Evolutionary conservation across 1,284 basidiomycete genomes (phyloP), one percentile per base, ranked within the genome.

Genomic region (Puccinia horiana): DNA sequence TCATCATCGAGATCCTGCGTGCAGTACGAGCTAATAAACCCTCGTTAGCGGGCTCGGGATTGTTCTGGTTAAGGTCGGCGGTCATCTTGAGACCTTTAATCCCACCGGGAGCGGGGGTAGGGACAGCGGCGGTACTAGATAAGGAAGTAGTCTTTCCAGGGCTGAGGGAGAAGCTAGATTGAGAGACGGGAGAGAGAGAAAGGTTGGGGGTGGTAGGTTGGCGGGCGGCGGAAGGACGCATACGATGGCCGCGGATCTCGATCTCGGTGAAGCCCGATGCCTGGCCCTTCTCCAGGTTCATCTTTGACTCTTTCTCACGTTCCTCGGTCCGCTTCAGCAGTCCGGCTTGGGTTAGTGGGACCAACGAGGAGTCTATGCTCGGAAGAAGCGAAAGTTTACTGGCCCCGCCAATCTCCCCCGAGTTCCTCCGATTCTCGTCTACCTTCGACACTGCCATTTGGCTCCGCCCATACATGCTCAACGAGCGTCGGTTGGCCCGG

Each of bases 221-320:
- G n/a, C 56, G 52, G 52, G 23, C 35, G 35, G 37, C 72, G 1
- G 80, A 74, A 5, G 80, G 80, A 26, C 80, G 74, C 56, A 74
- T 65, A 49, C 80, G 52, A 40, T 73, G 70, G 5, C 80, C 80
- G 35, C 80, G 44, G 54, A 81, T 81, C 44, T 81, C 80, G 58
- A 93, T 91, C 86, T 94, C 93, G 0, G 93, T 94, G 86, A 93
- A 93, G 12, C 92, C 92, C 67, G 92, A 89, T 65, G 89, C 87
- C 2, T 89, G 89, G 4, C 93, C 93, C 85, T 91, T 92, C 32
- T 92, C 91, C 79, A 94, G 90, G 86, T 94, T 92, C 0, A 89
- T 91, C 83, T 92, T 91, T 54, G 94, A 88, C 70, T 87, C 89
- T 61, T 91, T 91, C 86, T 94, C 93, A 83, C 91, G 91, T 18